Conservation (phyloP, 805 yeast genomes). For the Candida andamanensis region DNA sequence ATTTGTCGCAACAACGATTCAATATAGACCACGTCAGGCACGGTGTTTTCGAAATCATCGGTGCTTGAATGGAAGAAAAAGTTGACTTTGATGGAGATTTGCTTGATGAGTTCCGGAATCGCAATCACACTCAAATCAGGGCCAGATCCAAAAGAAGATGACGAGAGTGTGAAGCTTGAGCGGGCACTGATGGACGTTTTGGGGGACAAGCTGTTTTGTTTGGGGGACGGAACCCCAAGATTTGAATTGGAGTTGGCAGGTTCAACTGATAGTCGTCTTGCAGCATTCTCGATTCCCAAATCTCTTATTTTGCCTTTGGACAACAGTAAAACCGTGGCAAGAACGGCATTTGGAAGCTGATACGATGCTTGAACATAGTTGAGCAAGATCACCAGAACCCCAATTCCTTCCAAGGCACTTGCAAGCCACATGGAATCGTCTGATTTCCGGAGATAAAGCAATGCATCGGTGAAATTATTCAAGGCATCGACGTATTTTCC, state of each 20-base stretch:
- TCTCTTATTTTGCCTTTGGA: slow-evolving; percentile 21
- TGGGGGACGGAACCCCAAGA: slow-evolving; percentile 1
- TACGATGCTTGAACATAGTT: slow-evolving; percentile 51
- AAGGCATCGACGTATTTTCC: slow-evolving; percentile 75
- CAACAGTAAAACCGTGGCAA: slow-evolving; percentile 28
- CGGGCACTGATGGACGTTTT: slow-evolving; percentile 28
- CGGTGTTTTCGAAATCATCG: slow-evolving; percentile 61
- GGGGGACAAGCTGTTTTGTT: slow-evolving; percentile 20
- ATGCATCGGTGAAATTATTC: slow-evolving; percentile 69
- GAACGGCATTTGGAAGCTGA: slow-evolving; percentile 39
- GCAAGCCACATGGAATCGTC: slow-evolving; percentile 87
- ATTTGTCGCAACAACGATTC: slow-evolving; percentile 64
- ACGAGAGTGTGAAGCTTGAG: slow-evolving; percentile 17
- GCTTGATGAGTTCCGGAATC: slow-evolving; percentile 28
- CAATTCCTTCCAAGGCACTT: slow-evolving; percentile 78
- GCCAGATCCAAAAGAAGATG: slow-evolving; percentile 5
- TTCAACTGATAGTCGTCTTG: slow-evolving; percentile 45
- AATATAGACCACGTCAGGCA: slow-evolving; percentile 75
- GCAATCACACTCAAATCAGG: slow-evolving; percentile 25
- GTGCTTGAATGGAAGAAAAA: slow-evolving; percentile 41
- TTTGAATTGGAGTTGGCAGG: slow-evolving; percentile 1
- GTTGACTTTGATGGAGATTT: slow-evolving; percentile 23
- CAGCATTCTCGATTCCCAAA: slow-evolving; percentile 11
- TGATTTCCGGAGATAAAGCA: slow-evolving; percentile 49
- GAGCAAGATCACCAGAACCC: slow-evolving; percentile 58